These are phyloP conservation scores for Didymella pomorum DNA, from an alignment of 2,329 filamentous ascomycete species.

Conservation along the genomic window DNA sequence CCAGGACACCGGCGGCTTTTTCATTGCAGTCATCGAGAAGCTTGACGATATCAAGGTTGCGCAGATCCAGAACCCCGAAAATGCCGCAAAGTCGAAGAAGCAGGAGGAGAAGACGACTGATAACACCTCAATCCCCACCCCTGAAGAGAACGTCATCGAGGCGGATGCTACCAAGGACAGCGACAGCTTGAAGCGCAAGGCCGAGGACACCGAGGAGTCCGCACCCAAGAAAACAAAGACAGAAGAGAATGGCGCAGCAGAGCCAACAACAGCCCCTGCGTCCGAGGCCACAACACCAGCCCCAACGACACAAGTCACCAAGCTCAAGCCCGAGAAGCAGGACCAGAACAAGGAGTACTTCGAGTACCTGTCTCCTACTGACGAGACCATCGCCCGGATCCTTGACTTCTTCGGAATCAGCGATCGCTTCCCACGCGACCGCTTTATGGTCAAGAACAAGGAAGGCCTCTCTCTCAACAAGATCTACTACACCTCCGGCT, in stretches of 20 bases:
- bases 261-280: slow-evolving; percentile 25
- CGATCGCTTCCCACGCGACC: slow-evolving; percentile 82
- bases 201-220: slow-evolving; percentile 48
- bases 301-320: slow-evolving; percentile 25
- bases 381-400: slow-evolving; percentile 79
- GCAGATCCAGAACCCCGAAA: slow-evolving; percentile 40
- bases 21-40: slow-evolving; percentile 95
- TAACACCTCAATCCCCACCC: slow-evolving; percentile 32
- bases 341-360: slow-evolving; percentile 81
- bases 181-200: slow-evolving; percentile 49
- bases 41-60: slow-evolving; percentile 67
- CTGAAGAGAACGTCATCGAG: slow-evolving; percentile 36
- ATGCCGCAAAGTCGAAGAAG: slow-evolving; percentile 37
- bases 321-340: slow-evolving; percentile 57
- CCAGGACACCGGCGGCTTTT: slow-evolving; percentile 97
- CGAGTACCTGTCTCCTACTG: slow-evolving; percentile 81
- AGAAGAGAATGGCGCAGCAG: slow-evolving; percentile 28
- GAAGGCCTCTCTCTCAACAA: slow-evolving; percentile 88
- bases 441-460: slow-evolving; percentile 96
- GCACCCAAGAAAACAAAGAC: slow-evolving; percentile 48
- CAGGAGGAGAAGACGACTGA: slow-evolving; percentile 30
- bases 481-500: slow-evolving; percentile 91
- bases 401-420: slow-evolving; percentile 87
- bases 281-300: slow-evolving; percentile 23
- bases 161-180: slow-evolving; percentile 33